phyloP scores from a whole-genome alignment of 2,329 filamentous ascomycete genomes.

The Cercospora janseana region DNA sequence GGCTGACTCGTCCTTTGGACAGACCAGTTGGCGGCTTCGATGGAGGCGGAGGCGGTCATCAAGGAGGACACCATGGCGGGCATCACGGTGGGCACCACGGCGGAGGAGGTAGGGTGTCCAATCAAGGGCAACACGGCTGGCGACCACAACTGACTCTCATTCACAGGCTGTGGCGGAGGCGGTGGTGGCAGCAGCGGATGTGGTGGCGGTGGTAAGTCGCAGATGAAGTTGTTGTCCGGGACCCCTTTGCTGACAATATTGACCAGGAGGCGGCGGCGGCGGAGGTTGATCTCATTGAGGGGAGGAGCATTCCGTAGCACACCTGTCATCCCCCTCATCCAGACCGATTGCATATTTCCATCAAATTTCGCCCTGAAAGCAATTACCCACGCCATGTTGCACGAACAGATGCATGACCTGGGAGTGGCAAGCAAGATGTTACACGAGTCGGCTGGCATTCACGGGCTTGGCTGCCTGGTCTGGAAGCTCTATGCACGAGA shows the following conservation, averaged over 20 bases:
- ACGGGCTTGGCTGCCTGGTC: not conserved
- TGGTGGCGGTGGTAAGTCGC: not conserved
- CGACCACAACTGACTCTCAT: not conserved
- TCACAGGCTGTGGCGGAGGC: not conserved
- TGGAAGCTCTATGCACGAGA: not conserved
- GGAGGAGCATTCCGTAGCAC: too few relatives aligned
- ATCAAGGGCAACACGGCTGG: not conserved
- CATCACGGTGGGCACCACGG: not conserved
- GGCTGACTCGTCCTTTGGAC: not conserved
- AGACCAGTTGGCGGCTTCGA: not conserved
- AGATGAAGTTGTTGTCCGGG: too few relatives aligned
- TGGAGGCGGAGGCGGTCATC: not conserved
- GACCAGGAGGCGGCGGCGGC: too few relatives aligned
- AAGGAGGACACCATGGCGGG: slow-evolving; percentile 5
- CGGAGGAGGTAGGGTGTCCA: not conserved
- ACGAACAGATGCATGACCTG: too few relatives aligned
- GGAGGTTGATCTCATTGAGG: too few relatives aligned
- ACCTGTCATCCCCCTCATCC: too few relatives aligned
- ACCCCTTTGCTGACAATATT: too few relatives aligned
- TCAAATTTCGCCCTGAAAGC: too few relatives aligned
- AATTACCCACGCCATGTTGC: too few relatives aligned
- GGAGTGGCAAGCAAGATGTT: too few relatives aligned
- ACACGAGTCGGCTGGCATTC: too few relatives aligned
- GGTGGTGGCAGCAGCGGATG: not conserved
- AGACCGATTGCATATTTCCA: too few relatives aligned